phyloP scores from a whole-genome alignment of 352 stramenopile species.

The Blastocystis sp. region DNA sequence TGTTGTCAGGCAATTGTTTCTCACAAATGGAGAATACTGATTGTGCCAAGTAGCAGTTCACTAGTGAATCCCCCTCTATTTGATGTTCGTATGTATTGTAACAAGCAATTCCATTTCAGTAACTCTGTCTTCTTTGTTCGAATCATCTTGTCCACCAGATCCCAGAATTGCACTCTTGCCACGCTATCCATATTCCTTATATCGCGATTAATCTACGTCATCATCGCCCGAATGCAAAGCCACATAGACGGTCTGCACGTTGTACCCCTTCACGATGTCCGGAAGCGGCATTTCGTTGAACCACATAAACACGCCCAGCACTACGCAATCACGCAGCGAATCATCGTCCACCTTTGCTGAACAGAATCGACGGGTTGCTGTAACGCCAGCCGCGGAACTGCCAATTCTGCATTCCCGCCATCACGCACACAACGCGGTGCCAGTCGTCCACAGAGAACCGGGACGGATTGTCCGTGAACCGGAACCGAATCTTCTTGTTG shows the following conservation, averaged over 20 bases:
- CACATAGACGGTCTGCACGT: slow-evolving; percentile 31
- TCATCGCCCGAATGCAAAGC: background rate
- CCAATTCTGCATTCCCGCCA: slow-evolving; percentile 39
- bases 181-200: slow-evolving; percentile 59
- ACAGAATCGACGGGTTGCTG: slow-evolving; percentile 11
- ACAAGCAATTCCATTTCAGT: slow-evolving; percentile 64
- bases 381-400: slow-evolving; percentile 55
- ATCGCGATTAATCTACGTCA: slow-evolving; percentile 62
- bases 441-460: slow-evolving; percentile 14
- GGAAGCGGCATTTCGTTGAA: slow-evolving; percentile 56
- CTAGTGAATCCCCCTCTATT: no score
- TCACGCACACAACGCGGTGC: slow-evolving; percentile 48
- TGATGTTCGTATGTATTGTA: background rate
- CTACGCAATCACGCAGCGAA: slow-evolving; percentile 2
- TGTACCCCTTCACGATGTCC: slow-evolving; percentile 16
- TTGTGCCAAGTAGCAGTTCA: no score
- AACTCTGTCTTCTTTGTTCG: slow-evolving; percentile 50
- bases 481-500: slow-evolving; percentile 27
- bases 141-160: slow-evolving; percentile 62
- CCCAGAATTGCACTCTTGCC: slow-evolving; percentile 52
- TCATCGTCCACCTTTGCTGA: slow-evolving; percentile 5
- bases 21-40: no score
- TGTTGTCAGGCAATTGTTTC: no score
- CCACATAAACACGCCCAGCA: slow-evolving; percentile 65
- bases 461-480: slow-evolving; percentile 53